phyloP scores from a whole-genome alignment of 495 filamentous ascomycete genomes.

The Cairneyella variabilis region DNA sequence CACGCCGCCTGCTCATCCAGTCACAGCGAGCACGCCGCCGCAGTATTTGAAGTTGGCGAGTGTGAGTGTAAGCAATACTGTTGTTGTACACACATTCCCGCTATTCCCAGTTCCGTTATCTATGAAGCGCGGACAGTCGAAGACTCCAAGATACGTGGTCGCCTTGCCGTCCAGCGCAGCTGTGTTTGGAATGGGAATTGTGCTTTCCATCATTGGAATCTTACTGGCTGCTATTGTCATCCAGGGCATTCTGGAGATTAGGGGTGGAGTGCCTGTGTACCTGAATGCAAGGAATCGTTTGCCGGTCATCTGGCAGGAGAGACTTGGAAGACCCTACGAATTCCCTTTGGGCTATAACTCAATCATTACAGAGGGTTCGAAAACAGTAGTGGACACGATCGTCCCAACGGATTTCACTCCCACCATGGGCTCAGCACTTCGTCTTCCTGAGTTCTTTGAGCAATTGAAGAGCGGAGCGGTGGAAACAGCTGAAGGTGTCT shows the following conservation, averaged over 20 bases:
- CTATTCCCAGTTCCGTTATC: constrained; percentile 47
- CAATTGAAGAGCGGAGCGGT: constrained; percentile 13
- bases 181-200: constrained; percentile 30
- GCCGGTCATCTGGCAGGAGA: constrained; percentile 26
- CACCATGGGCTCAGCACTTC: background rate
- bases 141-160: constrained; percentile 62
- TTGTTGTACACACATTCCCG: constrained; percentile 79
- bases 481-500: constrained; percentile 16
- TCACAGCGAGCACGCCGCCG: constrained; percentile 40
- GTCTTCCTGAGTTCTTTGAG: constrained; percentile 8
- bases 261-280: constrained; percentile 55
- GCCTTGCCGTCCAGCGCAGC: constrained; percentile 42
- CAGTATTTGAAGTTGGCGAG: constrained; percentile 79
- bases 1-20: constrained; percentile 48
- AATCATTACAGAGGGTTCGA: background rate
- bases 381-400: background rate
- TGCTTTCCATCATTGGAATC: constrained; percentile 49
- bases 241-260: constrained; percentile 65
- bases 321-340: constrained; percentile 26
- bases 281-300: constrained; percentile 44
- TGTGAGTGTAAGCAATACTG: constrained; percentile 77
- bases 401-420: no score
- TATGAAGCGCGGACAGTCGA: constrained; percentile 39
- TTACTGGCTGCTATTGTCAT: constrained; percentile 45
- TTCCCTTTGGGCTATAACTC: constrained; percentile 15